Evolutionary conservation across 2,329 filamentous ascomycete genomes (phyloP).

Genomic region (Pseudogymnoascus sp.): DNA sequence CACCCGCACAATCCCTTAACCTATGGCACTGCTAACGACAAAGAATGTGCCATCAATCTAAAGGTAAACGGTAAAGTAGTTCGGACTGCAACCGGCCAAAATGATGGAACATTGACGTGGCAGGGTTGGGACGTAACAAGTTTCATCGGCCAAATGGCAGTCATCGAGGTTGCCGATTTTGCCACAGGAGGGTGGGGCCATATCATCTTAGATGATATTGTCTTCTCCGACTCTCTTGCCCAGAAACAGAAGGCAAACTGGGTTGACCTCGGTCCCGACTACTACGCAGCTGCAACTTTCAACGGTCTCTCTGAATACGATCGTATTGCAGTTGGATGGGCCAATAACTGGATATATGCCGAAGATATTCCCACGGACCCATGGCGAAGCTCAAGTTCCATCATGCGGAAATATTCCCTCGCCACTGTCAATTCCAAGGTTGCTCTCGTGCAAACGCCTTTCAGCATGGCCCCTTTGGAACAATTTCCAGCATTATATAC

Average conservation of each 20-base stretch:
- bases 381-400: constrained; percentile 41
- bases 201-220: constrained; percentile 44
- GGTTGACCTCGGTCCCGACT: constrained; percentile 22
- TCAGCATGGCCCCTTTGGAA: no score
- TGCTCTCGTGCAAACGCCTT: neutral
- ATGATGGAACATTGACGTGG: neutral
- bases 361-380: constrained; percentile 42
- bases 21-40: neutral
- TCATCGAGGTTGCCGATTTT: neutral
- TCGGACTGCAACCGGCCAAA: neutral
- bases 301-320: constrained; percentile 29
- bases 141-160: neutral
- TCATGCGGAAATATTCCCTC: constrained; percentile 32
- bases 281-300: neutral
- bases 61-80: neutral
- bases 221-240: constrained; percentile 33
- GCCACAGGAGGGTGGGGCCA: neutral
- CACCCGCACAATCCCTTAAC: neutral
- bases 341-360: constrained; percentile 50
- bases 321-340: constrained; percentile 44
- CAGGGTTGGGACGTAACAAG: neutral
- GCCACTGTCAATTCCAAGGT: neutral
- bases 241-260: neutral
- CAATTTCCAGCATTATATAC: no score
- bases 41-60: neutral